These are phyloP conservation scores for Diaporthe eres DNA, from an alignment of 2,329 filamentous ascomycete genomes.

Conservation along the genomic window DNA sequence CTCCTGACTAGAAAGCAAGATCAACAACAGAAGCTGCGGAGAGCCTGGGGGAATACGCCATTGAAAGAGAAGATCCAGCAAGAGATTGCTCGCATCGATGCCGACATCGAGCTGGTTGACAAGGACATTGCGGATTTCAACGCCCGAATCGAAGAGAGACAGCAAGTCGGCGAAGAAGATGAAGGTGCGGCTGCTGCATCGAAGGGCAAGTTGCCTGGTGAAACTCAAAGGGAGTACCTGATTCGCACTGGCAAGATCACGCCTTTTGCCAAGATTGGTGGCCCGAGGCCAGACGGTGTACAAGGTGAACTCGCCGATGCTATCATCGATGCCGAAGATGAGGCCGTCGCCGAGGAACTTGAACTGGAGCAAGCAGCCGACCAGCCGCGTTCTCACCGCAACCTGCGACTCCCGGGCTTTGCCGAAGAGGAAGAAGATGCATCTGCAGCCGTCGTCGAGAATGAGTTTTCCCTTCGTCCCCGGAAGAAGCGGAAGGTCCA, in stretches of 20 bases:
- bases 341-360: conserved; percentile 68
- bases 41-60: conserved; percentile 59
- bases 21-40: conserved; percentile 62
- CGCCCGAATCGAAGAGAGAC: conserved; percentile 82
- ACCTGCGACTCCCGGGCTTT: conserved; percentile 82
- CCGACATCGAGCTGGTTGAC: conserved; percentile 74
- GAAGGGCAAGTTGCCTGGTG: conserved; percentile 78
- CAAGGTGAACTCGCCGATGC: conserved; percentile 82
- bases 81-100: conserved; percentile 76
- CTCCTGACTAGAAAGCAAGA: conserved; percentile 76
- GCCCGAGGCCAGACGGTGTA: conserved; percentile 71
- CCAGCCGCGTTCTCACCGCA: conserved; percentile 76
- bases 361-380: conserved; percentile 56
- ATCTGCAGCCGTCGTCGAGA: conserved; percentile 54
- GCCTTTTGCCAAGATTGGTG: conserved; percentile 86
- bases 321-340: conserved; percentile 86
- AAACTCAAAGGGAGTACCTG: conserved; percentile 89
- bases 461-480: conserved; percentile 71
- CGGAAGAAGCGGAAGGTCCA: conserved; percentile 67
- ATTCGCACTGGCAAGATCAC: conserved; percentile 98
- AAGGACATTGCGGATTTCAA: conserved; percentile 86
- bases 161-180: conserved; percentile 65
- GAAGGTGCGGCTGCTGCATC: conserved; percentile 58
- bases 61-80: conserved; percentile 71
- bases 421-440: conserved; percentile 61